These are phyloP conservation scores for Hortaea werneckii DNA, from an alignment of 2,329 filamentous ascomycete species.

Conservation along the genomic window DNA sequence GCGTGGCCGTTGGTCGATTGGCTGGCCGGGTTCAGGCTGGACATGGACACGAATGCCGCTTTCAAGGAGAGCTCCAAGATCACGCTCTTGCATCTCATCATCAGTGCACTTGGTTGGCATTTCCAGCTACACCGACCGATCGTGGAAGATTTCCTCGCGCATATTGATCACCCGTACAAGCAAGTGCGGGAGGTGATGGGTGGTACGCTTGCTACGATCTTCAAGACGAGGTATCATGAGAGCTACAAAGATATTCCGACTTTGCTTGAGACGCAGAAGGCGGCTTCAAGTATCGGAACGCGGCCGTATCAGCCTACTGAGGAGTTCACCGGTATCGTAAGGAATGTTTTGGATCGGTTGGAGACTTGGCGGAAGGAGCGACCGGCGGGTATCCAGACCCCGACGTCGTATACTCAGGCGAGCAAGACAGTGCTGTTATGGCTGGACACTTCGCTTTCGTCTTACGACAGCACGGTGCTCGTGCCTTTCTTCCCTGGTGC, in stretches of 20 bases:
- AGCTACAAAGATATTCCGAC: slow-evolving; percentile 71
- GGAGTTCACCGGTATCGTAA: slow-evolving; percentile 63
- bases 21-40: slow-evolving; percentile 74
- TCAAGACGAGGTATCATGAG: slow-evolving; percentile 86
- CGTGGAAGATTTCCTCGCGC: slow-evolving; percentile 74
- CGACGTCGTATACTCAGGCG: slow-evolving; percentile 87
- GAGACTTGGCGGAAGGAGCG: slow-evolving; percentile 83
- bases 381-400: slow-evolving; percentile 78
- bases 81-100: slow-evolving; percentile 75
- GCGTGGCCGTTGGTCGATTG: slow-evolving; percentile 77
- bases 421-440: slow-evolving; percentile 93
- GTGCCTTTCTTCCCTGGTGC: slow-evolving; percentile 81
- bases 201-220: slow-evolving; percentile 75
- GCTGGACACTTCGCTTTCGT: slow-evolving; percentile 84
- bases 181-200: slow-evolving; percentile 92
- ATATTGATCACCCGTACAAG: slow-evolving; percentile 97
- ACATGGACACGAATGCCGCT: slow-evolving; percentile 90
- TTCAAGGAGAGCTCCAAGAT: slow-evolving; percentile 99
- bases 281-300: slow-evolving; percentile 69
- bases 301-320: slow-evolving; percentile 70
- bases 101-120: slow-evolving; percentile 88
- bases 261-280: slow-evolving; percentile 69
- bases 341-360: slow-evolving; percentile 64
- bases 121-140: slow-evolving; percentile 86
- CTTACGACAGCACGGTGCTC: slow-evolving; percentile 84